phyloP scores from a whole-genome alignment of 2,329 filamentous ascomycete species.

The Harringtonia lauricola region DNA sequence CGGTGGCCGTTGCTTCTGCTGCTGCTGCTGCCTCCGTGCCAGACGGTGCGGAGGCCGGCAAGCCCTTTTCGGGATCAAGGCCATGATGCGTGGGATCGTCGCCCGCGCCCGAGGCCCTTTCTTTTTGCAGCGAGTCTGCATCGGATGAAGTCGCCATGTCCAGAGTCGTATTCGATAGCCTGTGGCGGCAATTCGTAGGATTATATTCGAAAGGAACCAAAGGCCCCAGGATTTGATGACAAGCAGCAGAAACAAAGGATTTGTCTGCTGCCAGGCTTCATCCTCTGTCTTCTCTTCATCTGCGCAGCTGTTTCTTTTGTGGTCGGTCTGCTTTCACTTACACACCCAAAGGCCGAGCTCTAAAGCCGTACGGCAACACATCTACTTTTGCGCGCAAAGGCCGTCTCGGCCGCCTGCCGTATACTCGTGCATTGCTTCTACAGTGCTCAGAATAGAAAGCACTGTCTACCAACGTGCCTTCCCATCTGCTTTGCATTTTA shows the following conservation, averaged over 20 bases:
- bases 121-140: not conserved
- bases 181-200: not conserved
- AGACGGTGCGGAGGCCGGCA: not conserved
- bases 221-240: too few relatives aligned
- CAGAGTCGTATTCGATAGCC: not conserved
- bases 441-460: too few relatives aligned
- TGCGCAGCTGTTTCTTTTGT: not conserved
- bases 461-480: too few relatives aligned
- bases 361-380: not conserved
- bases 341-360: not conserved
- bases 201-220: not conserved
- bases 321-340: not conserved
- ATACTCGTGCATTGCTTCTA: too few relatives aligned
- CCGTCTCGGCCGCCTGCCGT: too few relatives aligned
- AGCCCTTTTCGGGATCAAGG: not conserved
- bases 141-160: not conserved
- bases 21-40: not conserved
- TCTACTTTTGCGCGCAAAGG: not conserved
- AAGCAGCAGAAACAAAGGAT: too few relatives aligned
- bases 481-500: too few relatives aligned
- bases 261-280: not conserved
- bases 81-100: not conserved
- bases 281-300: not conserved
- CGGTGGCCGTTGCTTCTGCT: too few relatives aligned
- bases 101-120: not conserved